phyloP scores from a whole-genome alignment of 129 eudicot species.

The Tagetes patula region DNA sequence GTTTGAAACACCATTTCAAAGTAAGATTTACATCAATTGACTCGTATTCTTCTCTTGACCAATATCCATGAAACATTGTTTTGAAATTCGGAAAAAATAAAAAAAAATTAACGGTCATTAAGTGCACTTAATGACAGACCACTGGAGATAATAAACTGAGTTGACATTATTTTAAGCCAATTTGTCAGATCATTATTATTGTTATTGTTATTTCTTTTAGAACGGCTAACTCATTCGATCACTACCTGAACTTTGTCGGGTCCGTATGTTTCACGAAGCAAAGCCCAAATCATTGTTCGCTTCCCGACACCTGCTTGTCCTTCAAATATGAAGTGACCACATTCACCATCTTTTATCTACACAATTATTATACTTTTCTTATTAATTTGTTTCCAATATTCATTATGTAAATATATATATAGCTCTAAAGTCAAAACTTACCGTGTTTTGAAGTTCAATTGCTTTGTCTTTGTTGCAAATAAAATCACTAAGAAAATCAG shows the following conservation, averaged over 20 bases:
- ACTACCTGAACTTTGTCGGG: slow-evolving; percentile 59
- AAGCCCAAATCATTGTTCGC: slow-evolving; percentile 86
- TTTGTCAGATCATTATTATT: no score
- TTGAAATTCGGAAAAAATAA: no score
- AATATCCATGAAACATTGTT: no score
- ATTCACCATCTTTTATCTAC: slow-evolving; percentile 41
- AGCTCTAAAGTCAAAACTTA: slow-evolving; percentile 10
- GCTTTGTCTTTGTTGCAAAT: slow-evolving; percentile 65
- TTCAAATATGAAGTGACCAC: slow-evolving; percentile 72
- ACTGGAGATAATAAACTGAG: no score
- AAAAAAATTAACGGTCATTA: no score
- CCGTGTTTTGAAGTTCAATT: slow-evolving; percentile 40
- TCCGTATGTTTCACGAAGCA: slow-evolving; percentile 64
- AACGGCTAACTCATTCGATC: no score
- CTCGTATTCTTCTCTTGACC: no score
- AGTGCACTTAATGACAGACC: no score
- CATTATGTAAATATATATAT: neutral
- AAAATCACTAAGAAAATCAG: slow-evolving; percentile 48
- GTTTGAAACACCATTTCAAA: no score
- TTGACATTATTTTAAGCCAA: no score
- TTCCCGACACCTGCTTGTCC: slow-evolving; percentile 85
- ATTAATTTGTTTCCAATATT: neutral
- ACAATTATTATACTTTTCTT: slow-evolving; percentile 4
- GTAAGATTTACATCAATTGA: no score
- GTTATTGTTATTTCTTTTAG: no score